A percentile compares a stretch with the other conserved stretches of the same genome.
Conservation (phyloP, 441 rosid species). For the Aquilaria agallochum region DNA sequence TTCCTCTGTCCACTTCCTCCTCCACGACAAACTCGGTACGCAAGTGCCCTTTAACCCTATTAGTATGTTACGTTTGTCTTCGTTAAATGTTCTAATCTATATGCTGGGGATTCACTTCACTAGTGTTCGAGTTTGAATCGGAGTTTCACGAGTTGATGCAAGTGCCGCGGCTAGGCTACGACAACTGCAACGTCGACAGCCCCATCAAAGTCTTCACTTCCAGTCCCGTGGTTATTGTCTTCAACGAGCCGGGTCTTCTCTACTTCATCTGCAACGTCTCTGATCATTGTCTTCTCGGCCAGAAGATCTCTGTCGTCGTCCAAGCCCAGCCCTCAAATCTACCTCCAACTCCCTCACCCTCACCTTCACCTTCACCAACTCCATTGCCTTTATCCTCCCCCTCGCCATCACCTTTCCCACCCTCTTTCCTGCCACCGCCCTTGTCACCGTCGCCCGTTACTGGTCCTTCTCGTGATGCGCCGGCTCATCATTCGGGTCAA, state of each 20-base stretch:
- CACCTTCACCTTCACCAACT: constrained; percentile 6
- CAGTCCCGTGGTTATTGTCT: constrained; percentile 25
- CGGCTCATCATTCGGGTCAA: too few species aligned
- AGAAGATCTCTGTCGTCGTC: constrained; percentile 23
- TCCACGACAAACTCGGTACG: constrained; percentile 26
- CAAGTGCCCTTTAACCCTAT: background rate
- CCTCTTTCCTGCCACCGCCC: background rate
- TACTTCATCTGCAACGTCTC: constrained; percentile 47
- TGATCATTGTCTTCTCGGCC: constrained; percentile 35
- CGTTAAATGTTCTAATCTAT: background rate
- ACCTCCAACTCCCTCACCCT: constrained; percentile 3
- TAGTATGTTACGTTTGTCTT: background rate
- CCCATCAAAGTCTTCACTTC: constrained; percentile 20
- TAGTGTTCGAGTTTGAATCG: constrained; percentile 28
- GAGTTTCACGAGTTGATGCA: constrained; percentile 31
- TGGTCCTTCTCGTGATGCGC: too few species aligned
- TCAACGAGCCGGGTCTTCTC: constrained; percentile 23
- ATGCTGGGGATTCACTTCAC: background rate
- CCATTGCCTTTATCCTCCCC: background rate
- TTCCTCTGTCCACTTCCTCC: constrained; percentile 19
- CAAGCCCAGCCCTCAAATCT: background rate
- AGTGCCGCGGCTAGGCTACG: constrained; percentile 33
- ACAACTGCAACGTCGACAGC: constrained; percentile 20
- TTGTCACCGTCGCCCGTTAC: too few species aligned
- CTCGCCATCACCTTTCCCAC: background rate